Conservation (phyloP, 2,329 filamentous ascomycete genomes). For the Ceratocystis colombiana region DNA sequence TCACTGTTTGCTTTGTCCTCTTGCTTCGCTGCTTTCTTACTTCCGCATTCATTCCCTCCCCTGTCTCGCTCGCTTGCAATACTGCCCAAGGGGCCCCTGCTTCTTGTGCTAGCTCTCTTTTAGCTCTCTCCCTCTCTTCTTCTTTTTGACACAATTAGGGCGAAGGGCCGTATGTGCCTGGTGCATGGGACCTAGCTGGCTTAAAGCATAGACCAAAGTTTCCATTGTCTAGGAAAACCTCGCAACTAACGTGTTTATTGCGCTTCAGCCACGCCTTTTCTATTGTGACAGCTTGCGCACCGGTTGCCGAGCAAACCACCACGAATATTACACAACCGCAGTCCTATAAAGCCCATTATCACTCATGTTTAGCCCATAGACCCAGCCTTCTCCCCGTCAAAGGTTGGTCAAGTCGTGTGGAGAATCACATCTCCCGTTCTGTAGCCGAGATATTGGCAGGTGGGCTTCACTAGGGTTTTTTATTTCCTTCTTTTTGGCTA, state of each 20-base stretch:
- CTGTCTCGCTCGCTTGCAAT: slow-evolving; percentile 4
- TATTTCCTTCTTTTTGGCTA: background rate
- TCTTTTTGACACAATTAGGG: background rate
- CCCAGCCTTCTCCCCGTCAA: background rate
- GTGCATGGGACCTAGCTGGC: background rate
- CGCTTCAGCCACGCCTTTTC: background rate
- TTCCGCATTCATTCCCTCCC: background rate
- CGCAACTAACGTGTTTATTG: background rate
- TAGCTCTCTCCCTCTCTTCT: background rate
- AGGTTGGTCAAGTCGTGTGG: background rate
- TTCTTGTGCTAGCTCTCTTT: background rate
- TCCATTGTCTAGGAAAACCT: background rate
- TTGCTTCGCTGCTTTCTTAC: background rate
- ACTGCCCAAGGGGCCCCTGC: background rate
- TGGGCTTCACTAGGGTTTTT: background rate
- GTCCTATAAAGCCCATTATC: background rate
- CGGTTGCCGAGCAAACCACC: background rate
- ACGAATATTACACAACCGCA: background rate
- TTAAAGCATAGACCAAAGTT: background rate
- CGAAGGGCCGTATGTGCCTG: background rate
- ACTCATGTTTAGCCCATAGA: background rate
- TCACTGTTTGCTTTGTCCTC: background rate
- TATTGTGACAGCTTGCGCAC: background rate
- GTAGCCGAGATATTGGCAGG: slow-evolving; percentile 14
- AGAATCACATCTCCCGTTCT: slow-evolving; percentile 7